These are phyloP conservation scores for Santalum album DNA, from an alignment of 164 flowering plant species.

Conservation along the genomic window DNA sequence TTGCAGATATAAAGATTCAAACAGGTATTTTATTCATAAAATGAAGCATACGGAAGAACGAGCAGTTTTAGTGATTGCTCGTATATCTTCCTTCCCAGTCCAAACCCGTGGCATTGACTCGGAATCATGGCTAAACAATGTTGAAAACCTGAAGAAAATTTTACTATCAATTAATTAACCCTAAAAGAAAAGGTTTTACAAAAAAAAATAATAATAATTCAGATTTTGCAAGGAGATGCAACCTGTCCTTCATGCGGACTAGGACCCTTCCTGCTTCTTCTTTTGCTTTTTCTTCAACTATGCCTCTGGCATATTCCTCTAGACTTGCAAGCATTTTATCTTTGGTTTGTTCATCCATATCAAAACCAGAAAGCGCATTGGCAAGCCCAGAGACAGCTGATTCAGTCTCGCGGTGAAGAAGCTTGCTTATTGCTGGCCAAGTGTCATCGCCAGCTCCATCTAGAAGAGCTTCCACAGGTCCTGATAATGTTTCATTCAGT, in stretches of 20 bases:
- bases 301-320: constrained; percentile 57
- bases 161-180: constrained; percentile 7
- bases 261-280: constrained; percentile 93
- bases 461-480: constrained; percentile 85
- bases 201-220: too few species aligned
- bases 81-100: constrained; percentile 94
- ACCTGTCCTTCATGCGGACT: constrained; percentile 96
- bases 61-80: constrained; percentile 84
- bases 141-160: constrained; percentile 55
- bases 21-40: too few species aligned
- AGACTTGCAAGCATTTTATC: constrained; percentile 53
- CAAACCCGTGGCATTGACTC: constrained; percentile 98
- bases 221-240: constrained; percentile 8
- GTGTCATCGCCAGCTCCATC: constrained; percentile 80
- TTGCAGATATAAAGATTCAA: too few species aligned
- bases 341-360: constrained; percentile 53
- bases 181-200: not conserved
- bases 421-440: constrained; percentile 89
- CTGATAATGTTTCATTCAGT: constrained; percentile 66
- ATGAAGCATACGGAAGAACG: constrained; percentile 79
- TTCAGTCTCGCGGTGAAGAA: constrained; percentile 67
- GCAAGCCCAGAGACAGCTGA: constrained; percentile 67
- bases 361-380: constrained; percentile 73
- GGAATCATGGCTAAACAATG: constrained; percentile 79
- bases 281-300: constrained; percentile 73